These are phyloP conservation scores for Aciculoconidium aculeatum DNA, from an alignment of 805 yeast genomes.

Conservation along the genomic window DNA sequence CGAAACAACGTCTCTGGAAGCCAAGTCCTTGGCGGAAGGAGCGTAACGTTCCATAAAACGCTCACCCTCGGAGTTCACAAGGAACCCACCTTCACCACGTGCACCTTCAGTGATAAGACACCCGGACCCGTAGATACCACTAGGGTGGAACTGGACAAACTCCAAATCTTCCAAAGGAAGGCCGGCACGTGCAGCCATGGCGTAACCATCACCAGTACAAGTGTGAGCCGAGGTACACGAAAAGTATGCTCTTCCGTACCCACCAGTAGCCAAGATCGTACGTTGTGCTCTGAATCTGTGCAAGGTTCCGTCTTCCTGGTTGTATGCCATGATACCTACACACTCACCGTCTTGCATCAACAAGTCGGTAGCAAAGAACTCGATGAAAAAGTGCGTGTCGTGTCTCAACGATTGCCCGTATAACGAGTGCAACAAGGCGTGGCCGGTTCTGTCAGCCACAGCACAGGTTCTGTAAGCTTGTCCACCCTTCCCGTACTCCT, in stretches of 20 bases:
- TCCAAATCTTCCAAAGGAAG: constrained; percentile 96
- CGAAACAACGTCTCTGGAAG: constrained; percentile 97
- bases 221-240: constrained; percentile 99
- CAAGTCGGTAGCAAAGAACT: constrained; percentile 91
- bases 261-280: constrained; percentile 97
- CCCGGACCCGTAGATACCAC: constrained; percentile 99
- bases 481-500: constrained; percentile 95
- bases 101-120: constrained; percentile 99
- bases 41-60: constrained; percentile 99
- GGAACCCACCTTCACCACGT: constrained; percentile 99
- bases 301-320: constrained; percentile 97
- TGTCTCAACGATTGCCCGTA: constrained; percentile 96
- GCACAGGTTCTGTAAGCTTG: constrained; percentile 99
- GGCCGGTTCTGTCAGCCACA: constrained; percentile 99
- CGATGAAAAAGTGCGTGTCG: constrained; percentile 97
- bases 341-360: constrained; percentile 93
- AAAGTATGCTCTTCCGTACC: constrained; percentile 97
- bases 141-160: constrained; percentile 98
- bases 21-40: constrained; percentile 96
- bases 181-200: constrained; percentile 98
- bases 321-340: constrained; percentile 95
- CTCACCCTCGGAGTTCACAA: constrained; percentile 96
- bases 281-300: constrained; percentile 97
- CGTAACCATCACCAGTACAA: constrained; percentile 98
- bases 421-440: constrained; percentile 89